These are phyloP conservation scores for Vitis labrusca DNA, from an alignment of 164 flowering plant species.

Conservation along the genomic window DNA sequence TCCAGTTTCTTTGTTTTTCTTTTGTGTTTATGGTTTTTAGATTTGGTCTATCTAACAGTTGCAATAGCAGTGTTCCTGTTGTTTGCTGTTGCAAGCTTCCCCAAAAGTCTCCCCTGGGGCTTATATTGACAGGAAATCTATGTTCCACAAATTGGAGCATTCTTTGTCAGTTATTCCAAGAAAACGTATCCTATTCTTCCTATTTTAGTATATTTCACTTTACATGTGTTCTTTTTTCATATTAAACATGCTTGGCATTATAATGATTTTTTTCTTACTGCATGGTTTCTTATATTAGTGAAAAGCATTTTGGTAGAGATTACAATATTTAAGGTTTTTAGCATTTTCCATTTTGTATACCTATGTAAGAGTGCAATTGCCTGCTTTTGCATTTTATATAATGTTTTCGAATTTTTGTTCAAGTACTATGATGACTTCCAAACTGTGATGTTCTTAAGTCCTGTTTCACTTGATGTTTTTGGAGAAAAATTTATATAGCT, in stretches of 20 bases:
- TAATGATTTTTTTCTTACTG: neutral
- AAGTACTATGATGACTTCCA: neutral
- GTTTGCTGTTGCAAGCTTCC: conserved; percentile 33
- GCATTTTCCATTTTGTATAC: neutral
- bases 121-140: conserved; percentile 38
- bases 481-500: neutral
- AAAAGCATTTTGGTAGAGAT: neutral
- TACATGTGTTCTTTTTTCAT: neutral
- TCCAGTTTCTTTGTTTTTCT: neutral
- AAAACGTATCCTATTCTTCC: conserved; percentile 65
- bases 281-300: no score
- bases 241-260: neutral
- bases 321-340: neutral
- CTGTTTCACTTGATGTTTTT: neutral
- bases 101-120: conserved; percentile 13
- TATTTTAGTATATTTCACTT: neutral
- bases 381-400: neutral
- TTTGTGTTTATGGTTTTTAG: neutral
- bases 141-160: conserved; percentile 44
- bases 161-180: conserved; percentile 44
- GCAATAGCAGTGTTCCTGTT: conserved; percentile 39
- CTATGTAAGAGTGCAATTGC: neutral
- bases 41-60: conserved; percentile 26
- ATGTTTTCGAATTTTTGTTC: neutral
- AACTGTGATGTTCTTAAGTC: neutral